Percentiles rank a stretch among this genome's conserved stretches.
Conservation (phyloP, 768 basidiomycete species). For the Leucogyrophana mollusca region DNA sequence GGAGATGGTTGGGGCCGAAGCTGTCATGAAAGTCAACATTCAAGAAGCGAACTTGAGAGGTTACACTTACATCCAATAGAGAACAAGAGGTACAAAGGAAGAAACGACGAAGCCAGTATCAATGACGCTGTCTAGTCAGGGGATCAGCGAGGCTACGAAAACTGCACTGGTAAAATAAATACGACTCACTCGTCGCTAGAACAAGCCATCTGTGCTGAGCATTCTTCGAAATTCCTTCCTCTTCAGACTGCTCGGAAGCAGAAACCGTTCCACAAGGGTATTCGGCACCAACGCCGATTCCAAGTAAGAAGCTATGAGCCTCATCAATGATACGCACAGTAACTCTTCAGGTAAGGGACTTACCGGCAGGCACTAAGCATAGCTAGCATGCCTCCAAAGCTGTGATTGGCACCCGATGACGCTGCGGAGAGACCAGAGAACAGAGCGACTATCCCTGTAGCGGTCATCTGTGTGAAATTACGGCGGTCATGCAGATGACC, state of each 20-base stretch:
- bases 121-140: slow-evolving; percentile 70
- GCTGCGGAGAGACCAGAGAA: slow-evolving; percentile 85
- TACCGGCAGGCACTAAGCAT: slow-evolving; percentile 82
- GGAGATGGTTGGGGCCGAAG: slow-evolving; percentile 76
- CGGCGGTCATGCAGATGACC: slow-evolving; percentile 11
- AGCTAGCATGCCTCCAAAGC: slow-evolving; percentile 64
- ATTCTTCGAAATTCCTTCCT: slow-evolving; percentile 71
- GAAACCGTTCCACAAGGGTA: slow-evolving; percentile 92
- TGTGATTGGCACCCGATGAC: slow-evolving; percentile 74
- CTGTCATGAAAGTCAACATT: slow-evolving; percentile 30
- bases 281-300: slow-evolving; percentile 86
- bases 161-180: not conserved
- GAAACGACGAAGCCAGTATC: slow-evolving; percentile 80
- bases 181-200: slow-evolving; percentile 76
- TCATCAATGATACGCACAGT: not conserved
- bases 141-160: slow-evolving; percentile 5
- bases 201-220: slow-evolving; percentile 87
- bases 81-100: slow-evolving; percentile 79
- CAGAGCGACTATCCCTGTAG: slow-evolving; percentile 79
- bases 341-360: slow-evolving; percentile 9
- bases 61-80: slow-evolving; percentile 79
- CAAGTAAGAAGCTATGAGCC: slow-evolving; percentile 69
- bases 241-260: slow-evolving; percentile 88
- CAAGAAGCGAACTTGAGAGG: not conserved
- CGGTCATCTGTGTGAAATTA: slow-evolving; percentile 56